Evolutionary conservation across 169 alveolate genomes (phyloP), one percentile per base, ranked within the genome.

Genomic region (Plasmodium adleri): DNA sequence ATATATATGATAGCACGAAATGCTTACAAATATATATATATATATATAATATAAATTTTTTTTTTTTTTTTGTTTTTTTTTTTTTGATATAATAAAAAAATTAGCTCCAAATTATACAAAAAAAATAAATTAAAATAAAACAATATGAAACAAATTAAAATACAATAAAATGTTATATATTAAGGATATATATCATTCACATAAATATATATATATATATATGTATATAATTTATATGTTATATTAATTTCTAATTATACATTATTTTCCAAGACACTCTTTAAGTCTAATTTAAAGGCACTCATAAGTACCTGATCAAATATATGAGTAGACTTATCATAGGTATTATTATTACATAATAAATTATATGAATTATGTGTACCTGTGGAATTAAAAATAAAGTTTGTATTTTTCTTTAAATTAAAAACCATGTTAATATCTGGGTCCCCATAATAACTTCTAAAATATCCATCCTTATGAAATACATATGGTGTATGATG

Each of bases 401-500:
- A 95, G 56, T 93, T 92, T 50, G 95, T 88, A 39, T 87, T 88
- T n/a, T 92, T 92, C 43, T 88, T 91, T 68, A 95, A 45, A 26
- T 96, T 94, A 22, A 90, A 88, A 17, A 92, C 72, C 62, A 94
- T 76, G 24, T 93, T 93, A 32, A 95, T 90, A 60, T 95, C 98
- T 0, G 96, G 96, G 54, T 95, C 98, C 0, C 96, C 98, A 54
- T 86, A 87, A 72, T 95, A 95, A 49, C 94, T 91, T 62, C 98
- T 83, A 32, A 95, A 86, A 66, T 95, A 95, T 43, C 91, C 94
- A 15, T 93, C 92, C 32, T 83, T 78, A 66, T 94, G 93, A 72
- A 95, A 95, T 8, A 95, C 97, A 72, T 94, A 95, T 2, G 98
- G 98, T 59, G 95, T 95, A 72, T 92, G 78, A 2, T 95, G 93